A percentile compares a stretch with the other conserved stretches of the same genome.
These are phyloP conservation scores for Monilinia aucupariae DNA, from an alignment of 2,329 filamentous ascomycete genomes.

Conservation along the genomic window DNA sequence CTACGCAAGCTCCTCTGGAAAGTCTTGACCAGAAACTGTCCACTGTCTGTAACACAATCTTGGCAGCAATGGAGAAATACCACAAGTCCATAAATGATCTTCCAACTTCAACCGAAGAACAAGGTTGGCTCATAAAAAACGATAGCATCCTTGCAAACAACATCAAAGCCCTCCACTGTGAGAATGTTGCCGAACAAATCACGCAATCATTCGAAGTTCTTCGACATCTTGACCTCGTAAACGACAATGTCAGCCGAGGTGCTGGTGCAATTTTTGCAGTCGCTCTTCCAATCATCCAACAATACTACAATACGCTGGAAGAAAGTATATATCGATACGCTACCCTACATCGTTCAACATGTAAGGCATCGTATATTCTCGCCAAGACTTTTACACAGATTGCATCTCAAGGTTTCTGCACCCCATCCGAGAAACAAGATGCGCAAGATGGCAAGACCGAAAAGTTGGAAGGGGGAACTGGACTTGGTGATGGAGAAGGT, in stretches of 20 bases:
- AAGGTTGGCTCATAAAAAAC: slow-evolving; percentile 53
- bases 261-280: slow-evolving; percentile 55
- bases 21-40: slow-evolving; percentile 55
- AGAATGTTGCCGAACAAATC: slow-evolving; percentile 36
- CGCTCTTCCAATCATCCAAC: slow-evolving; percentile 64
- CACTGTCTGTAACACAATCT: slow-evolving; percentile 64
- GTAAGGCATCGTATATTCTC: slow-evolving; percentile 69
- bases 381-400: slow-evolving; percentile 74
- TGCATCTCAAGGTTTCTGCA: slow-evolving; percentile 83
- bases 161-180: slow-evolving; percentile 31
- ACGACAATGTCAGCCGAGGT: slow-evolving; percentile 40
- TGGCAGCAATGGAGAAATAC: slow-evolving; percentile 73
- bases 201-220: slow-evolving; percentile 43
- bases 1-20: slow-evolving; percentile 25
- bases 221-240: slow-evolving; percentile 41
- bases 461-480: slow-evolving; percentile 84
- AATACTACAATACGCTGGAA: slow-evolving; percentile 61
- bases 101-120: slow-evolving; percentile 55
- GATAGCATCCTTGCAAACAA: slow-evolving; percentile 23
- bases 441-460: slow-evolving; percentile 65
- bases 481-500: slow-evolving; percentile 89
- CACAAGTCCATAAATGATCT: slow-evolving; percentile 50
- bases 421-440: slow-evolving; percentile 73
- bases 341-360: slow-evolving; percentile 62
- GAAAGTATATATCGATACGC: slow-evolving; percentile 54